A percentile compares a stretch with the other conserved stretches of the same genome.
These are phyloP conservation scores for Globisporangium takayamanum DNA, from an alignment of 352 stramenopile genomes.

Conservation along the genomic window DNA sequence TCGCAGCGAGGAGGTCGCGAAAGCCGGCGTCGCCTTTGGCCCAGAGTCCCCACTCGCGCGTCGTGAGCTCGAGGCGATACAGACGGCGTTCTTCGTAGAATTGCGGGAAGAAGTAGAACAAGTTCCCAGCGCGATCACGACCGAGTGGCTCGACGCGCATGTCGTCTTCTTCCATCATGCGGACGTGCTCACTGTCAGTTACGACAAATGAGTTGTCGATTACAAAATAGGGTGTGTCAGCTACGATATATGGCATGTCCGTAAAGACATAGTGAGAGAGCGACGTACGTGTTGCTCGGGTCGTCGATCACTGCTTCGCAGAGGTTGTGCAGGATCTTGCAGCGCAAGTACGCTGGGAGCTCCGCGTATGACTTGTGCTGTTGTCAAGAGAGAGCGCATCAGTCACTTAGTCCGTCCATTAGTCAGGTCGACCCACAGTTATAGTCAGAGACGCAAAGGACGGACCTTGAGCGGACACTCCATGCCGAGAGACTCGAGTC, in stretches of 20 bases:
- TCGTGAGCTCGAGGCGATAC: conserved; percentile 50
- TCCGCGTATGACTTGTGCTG: conserved; percentile 75
- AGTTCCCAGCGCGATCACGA: conserved; percentile 62
- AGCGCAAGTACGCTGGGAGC: conserved; percentile 60
- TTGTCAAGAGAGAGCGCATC: conserved; percentile 5
- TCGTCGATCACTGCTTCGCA: conserved; percentile 81
- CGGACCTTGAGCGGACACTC: conserved; percentile 52
- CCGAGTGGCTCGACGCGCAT: conserved; percentile 69
- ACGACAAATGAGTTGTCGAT: neutral
- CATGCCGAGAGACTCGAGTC: conserved; percentile 40
- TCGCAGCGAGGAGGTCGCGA: conserved; percentile 40
- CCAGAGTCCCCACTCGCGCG: conserved; percentile 63
- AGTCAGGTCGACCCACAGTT: neutral
- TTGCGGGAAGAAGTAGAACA: conserved; percentile 83
- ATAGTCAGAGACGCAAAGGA: neutral
- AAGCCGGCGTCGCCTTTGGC: conserved; percentile 69
- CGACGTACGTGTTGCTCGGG: conserved; percentile 57
- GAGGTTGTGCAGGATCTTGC: conserved; percentile 77
- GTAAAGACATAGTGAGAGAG: neutral
- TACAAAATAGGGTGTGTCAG: neutral
- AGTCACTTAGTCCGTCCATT: neutral
- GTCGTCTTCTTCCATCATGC: conserved; percentile 84
- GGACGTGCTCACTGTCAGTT: conserved; percentile 60
- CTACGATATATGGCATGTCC: neutral
- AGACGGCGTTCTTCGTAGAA: conserved; percentile 82